These are phyloP conservation scores for Lepraria neglecta DNA, from an alignment of 495 filamentous ascomycete genomes.

Conservation along the genomic window DNA sequence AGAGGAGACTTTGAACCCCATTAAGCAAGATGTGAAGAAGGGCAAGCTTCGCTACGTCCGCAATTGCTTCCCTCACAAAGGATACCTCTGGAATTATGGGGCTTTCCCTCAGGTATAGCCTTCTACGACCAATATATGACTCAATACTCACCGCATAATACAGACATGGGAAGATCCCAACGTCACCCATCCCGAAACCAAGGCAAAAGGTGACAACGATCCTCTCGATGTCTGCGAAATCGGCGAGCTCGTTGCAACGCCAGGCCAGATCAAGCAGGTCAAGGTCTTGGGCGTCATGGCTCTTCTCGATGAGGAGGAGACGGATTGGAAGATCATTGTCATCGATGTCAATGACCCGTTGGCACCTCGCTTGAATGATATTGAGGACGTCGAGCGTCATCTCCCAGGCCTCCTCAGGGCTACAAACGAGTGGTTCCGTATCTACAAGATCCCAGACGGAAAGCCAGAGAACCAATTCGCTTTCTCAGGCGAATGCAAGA, in stretches of 20 bases:
- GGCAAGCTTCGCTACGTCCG: constrained; percentile 76
- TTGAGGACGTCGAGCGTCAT: constrained; percentile 98
- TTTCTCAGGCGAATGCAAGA: constrained; percentile 99
- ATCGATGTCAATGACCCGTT: constrained; percentile 98
- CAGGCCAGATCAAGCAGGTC: constrained; percentile 97
- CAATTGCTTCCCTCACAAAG: constrained; percentile 99
- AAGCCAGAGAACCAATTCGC: constrained; percentile 99
- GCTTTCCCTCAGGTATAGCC: constrained; percentile 86
- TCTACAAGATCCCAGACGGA: constrained; percentile 99
- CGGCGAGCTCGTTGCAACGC: constrained; percentile 90
- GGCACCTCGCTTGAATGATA: constrained; percentile 92
- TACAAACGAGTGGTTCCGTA: constrained; percentile 99
- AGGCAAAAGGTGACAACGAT: constrained; percentile 99
- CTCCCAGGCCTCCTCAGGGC: constrained; percentile 92
- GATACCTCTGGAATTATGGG: constrained; percentile 99
- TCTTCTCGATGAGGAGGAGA: constrained; percentile 98
- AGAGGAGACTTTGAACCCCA: constrained; percentile 92
- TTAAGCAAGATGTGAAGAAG: constrained; percentile 64
- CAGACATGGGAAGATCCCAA: constrained; percentile 99
- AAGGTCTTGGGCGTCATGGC: constrained; percentile 99
- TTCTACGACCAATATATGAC: not conserved
- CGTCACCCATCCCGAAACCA: constrained; percentile 92
- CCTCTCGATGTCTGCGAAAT: constrained; percentile 99
- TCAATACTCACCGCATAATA: not conserved
- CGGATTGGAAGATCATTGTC: constrained; percentile 99